Evolutionary conservation across 108 stramenopile genomes (phyloP), one percentile per base, ranked within the genome.

Genomic region (Nitzschia sp.): DNA sequence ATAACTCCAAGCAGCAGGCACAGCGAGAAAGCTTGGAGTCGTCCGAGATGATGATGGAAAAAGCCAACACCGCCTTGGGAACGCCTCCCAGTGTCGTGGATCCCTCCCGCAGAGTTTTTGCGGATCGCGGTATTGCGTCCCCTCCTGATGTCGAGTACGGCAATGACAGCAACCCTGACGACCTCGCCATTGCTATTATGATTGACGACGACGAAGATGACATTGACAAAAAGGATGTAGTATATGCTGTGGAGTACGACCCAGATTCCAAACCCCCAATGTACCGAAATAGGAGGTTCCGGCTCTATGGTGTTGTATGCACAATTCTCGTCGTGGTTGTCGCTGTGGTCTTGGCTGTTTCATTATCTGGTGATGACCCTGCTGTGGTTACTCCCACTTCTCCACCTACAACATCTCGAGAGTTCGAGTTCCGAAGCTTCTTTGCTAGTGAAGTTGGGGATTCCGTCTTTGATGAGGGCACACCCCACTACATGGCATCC

Each of bases 211-310:
- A 88, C 7, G 90, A 88, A 34, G 60, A 68, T 8, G 83, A 86
- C 42, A 73, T 82, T 25, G 79, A 64, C n/a, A 38, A 65, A 19
- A 55, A 67, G 41, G 77, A 72, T 62, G 81, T 86, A 60, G 86
- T 81, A 24, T 67, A 83, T 15, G 90, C 90, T 11, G 78, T 91
- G 29, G 90, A 91, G 53, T 91, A 83, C 59, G 90, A 91, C 64
- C 90, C 90, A 2, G 87, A 91, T 57, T 80, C 90, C 54, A 90
- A 87, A 57, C 86, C 84, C 8, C 90, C 87, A 11, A 58, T 91
- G 19, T 69, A 78, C 64, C 75, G 73, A 43, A 86, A 86, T 52
- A 75, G 84, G 20, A 72, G 87, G 21, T 87, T 87, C 25, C 84
- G 87, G 29, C 48, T 86, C 2, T 91, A 91, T 59, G 71, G 70